Evolutionary conservation across 2,329 filamentous ascomycete genomes (phyloP), one percentile per base, ranked within the genome.

Genomic region (Aspergillus tubingensis): DNA sequence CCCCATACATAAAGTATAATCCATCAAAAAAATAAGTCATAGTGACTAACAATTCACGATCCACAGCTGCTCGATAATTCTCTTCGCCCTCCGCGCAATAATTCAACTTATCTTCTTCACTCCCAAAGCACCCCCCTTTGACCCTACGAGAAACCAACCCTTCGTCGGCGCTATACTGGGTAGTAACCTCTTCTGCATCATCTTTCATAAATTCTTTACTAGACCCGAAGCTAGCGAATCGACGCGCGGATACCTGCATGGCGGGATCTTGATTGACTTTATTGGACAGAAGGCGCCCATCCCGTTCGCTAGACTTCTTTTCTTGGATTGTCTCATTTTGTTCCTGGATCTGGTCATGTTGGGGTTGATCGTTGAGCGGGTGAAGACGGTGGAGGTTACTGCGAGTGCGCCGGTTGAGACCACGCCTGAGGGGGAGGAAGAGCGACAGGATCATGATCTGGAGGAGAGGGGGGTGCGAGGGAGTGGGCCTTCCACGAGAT

Each of bases 221-320:
- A 76, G 82, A 43, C 79, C 86, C 5, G 73, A 81, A 58, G 78
- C 77, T n/a, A 81, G 81, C 5, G 83, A 85, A 64, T 76, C 79
- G 53, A 78, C 77, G 3, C 70, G 83, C 30, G 81, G 79, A 17
- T 88, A 87, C 69, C 75, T 88, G 11, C 85, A 88, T 68, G 86
- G 86, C 5, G 85, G 86, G 2, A 65, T 88, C 53, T 80, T 86
- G 65, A 85, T 89, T 68, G 86, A 88, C 72, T 88, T 88, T 68
- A 83, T 88, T 56, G 86, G 86, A 15, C 84, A 88, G 71, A 79
- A 82, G 65, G 83, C 82, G 2, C 85, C 85, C 2, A 80, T 82
- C 3, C 82, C 83, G 56, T 83, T 82, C 68, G 70, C 81, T 51
- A 79, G 80, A 63, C 76, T 88, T 11, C 67, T 84, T 4, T 67